Conservation (phyloP, 768 basidiomycete species). For the Lyophyllum semitale region DNA sequence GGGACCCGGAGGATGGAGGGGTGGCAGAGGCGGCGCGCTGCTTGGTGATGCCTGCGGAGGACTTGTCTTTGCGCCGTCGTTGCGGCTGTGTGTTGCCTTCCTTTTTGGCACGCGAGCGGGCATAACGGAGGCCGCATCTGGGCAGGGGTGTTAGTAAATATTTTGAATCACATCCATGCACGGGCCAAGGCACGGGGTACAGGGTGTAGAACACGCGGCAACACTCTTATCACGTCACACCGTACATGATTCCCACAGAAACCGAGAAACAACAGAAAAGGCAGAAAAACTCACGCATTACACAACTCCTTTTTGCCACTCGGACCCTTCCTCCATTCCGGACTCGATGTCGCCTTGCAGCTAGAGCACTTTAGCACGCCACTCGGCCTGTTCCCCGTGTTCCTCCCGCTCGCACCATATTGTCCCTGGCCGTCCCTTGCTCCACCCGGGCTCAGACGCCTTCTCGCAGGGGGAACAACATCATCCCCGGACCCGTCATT, state of each 20-base stretch:
- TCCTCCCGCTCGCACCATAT: slow-evolving; percentile 44
- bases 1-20: slow-evolving; percentile 36
- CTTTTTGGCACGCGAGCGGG: slow-evolving; percentile 87
- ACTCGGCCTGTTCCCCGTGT: slow-evolving; percentile 64
- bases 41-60: slow-evolving; percentile 29
- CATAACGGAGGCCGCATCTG: slow-evolving; percentile 85
- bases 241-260: not conserved
- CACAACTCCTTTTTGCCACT: slow-evolving; percentile 90
- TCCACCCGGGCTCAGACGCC: slow-evolving; percentile 49
- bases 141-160: slow-evolving; percentile 4
- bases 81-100: slow-evolving; percentile 62
- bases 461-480: slow-evolving; percentile 57
- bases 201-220: slow-evolving; percentile 6
- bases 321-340: slow-evolving; percentile 92
- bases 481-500: slow-evolving; percentile 35
- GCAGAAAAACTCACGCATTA: slow-evolving; percentile 78
- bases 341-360: slow-evolving; percentile 80
- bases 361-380: slow-evolving; percentile 76
- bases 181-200: not conserved
- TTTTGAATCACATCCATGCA: not conserved
- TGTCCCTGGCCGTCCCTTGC: slow-evolving; percentile 37
- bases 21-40: slow-evolving; percentile 38
- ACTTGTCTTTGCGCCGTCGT: slow-evolving; percentile 69
- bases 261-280: slow-evolving; percentile 8
- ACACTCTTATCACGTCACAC: not conserved